Conservation (phyloP, 2,329 filamentous ascomycete species). For the Aspergillus tubingensis region DNA sequence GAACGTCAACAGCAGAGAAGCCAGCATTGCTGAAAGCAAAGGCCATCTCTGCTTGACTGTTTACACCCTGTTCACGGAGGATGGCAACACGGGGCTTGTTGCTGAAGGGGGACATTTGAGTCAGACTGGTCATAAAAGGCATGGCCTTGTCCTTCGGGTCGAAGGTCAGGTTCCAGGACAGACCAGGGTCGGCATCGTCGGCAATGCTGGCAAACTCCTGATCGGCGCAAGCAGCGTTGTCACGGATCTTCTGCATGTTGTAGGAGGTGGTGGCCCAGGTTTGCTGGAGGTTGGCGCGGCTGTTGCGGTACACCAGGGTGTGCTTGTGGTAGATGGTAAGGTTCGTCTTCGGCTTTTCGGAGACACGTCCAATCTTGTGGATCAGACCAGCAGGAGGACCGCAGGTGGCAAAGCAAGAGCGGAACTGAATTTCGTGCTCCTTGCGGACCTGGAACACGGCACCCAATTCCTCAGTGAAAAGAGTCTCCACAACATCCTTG, state of each 20-base stretch:
- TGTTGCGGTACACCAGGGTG: constrained; percentile 67
- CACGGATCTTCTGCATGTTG: constrained; percentile 85
- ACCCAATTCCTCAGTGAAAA: constrained; percentile 96
- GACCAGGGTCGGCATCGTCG: constrained; percentile 76
- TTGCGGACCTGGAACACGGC: constrained; percentile 94
- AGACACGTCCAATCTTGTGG: constrained; percentile 78
- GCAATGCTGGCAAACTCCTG: constrained; percentile 74
- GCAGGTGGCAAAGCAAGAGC: constrained; percentile 86
- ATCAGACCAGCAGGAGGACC: constrained; percentile 80
- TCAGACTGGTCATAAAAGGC: constrained; percentile 66
- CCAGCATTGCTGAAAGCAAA: constrained; percentile 91
- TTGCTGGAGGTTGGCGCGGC: constrained; percentile 74
- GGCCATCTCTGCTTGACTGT: constrained; percentile 96
- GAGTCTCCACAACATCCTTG: constrained; percentile 68
- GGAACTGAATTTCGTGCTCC: constrained; percentile 80
- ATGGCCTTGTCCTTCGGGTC: constrained; percentile 75
- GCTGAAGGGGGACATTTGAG: constrained; percentile 57
- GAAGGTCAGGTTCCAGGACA: constrained; percentile 81
- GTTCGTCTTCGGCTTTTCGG: constrained; percentile 67
- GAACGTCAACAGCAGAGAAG: constrained; percentile 88
- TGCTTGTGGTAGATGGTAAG: constrained; percentile 74
- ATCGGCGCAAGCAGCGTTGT: constrained; percentile 85
- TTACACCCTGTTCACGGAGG: constrained; percentile 91
- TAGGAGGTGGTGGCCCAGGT: constrained; percentile 87
- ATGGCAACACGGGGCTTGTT: constrained; percentile 80